These are phyloP conservation scores for Danielozyma ontarioensis DNA, from an alignment of 805 yeast genomes.

Conservation along the genomic window DNA sequence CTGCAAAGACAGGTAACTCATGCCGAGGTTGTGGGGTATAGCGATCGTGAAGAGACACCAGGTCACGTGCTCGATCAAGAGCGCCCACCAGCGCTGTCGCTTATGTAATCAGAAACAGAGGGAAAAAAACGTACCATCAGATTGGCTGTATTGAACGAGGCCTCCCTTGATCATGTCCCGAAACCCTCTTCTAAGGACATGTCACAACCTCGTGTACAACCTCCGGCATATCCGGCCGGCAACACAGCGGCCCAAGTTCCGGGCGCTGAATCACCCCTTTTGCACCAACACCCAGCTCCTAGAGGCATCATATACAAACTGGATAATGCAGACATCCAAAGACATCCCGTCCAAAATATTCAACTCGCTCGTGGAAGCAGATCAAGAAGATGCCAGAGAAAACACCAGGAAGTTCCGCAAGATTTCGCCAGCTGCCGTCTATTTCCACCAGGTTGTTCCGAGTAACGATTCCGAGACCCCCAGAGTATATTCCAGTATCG, in stretches of 20 bases:
- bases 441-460: not conserved
- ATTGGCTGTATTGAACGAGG: too few species aligned
- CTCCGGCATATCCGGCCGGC: conserved; percentile 8
- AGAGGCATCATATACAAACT: conserved; percentile 10
- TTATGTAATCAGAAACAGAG: too few species aligned
- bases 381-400: not conserved
- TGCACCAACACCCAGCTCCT: conserved; percentile 11
- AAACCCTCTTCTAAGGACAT: conserved; percentile 1
- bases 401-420: not conserved
- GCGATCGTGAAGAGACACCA: too few species aligned
- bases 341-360: conserved; percentile 4
- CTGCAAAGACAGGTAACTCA: too few species aligned
- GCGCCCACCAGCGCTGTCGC: too few species aligned
- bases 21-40: too few species aligned
- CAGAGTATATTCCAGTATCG: conserved; percentile 4
- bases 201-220: conserved; percentile 9
- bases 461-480: too few species aligned
- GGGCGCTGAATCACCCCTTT: conserved; percentile 10
- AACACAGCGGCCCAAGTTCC: conserved; percentile 7
- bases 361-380: not conserved
- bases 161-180: too few species aligned
- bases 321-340: conserved; percentile 10
- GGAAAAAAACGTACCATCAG: too few species aligned
- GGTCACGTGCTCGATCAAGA: too few species aligned
- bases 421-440: not conserved